Evolutionary conservation across 257 asterid species (phyloP).

Genomic region (Cordia subcordata): DNA sequence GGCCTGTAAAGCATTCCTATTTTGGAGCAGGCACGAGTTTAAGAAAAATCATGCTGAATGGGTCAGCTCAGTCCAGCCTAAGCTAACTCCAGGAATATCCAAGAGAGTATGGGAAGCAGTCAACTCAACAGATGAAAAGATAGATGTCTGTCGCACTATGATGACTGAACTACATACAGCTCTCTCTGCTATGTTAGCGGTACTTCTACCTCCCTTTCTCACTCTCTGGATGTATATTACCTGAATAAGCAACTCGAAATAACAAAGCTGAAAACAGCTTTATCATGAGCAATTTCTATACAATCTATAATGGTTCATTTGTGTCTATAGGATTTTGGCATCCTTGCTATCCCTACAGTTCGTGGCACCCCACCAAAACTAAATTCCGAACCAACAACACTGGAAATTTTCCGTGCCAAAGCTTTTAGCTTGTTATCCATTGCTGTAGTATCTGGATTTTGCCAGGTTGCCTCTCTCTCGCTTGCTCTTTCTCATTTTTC

Average conservation of each 20-base stretch:
- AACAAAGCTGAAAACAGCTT: too few species aligned
- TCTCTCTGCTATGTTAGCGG: slow-evolving; percentile 61
- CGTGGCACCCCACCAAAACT: slow-evolving; percentile 90
- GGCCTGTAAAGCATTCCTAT: slow-evolving; percentile 6
- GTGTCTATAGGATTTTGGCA: slow-evolving; percentile 45
- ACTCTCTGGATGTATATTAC: not conserved
- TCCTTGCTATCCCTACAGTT: slow-evolving; percentile 83
- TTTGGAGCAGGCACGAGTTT: slow-evolving; percentile 57
- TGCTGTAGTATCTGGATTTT: slow-evolving; percentile 87
- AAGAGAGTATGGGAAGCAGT: slow-evolving; percentile 74
- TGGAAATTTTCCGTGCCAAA: slow-evolving; percentile 72
- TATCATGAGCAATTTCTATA: not conserved
- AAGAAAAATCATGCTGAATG: slow-evolving; percentile 88
- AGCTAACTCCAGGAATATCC: slow-evolving; percentile 73
- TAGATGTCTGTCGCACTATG: slow-evolving; percentile 41
- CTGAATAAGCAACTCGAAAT: not conserved
- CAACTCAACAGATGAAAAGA: slow-evolving; percentile 44
- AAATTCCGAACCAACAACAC: slow-evolving; percentile 46
- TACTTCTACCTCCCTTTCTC: slow-evolving; percentile 14
- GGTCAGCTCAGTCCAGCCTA: slow-evolving; percentile 59
- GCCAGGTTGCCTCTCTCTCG: slow-evolving; percentile 51
- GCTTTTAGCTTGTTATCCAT: slow-evolving; percentile 81
- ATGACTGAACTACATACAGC: slow-evolving; percentile 61
- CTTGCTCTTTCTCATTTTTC: not conserved
- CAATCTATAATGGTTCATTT: not conserved